A percentile compares a stretch with the other conserved stretches of the same genome.
phyloP scores from a whole-genome alignment of 805 yeast species.

The Naumovozyma castellii region DNA sequence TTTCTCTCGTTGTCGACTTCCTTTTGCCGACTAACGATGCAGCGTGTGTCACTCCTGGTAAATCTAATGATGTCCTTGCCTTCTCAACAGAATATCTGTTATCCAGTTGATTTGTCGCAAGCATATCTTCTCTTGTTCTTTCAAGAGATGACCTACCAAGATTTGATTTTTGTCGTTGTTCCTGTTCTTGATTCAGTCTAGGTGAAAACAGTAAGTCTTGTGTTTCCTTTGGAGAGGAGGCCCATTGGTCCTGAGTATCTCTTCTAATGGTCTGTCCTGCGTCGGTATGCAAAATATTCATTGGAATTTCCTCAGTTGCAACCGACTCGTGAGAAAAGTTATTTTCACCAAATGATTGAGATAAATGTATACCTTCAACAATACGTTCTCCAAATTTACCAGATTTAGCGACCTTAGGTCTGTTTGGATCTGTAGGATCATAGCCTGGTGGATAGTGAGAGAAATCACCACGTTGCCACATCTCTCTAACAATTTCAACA shows the following conservation, averaged over 20 bases:
- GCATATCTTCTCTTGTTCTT: conserved; percentile 31
- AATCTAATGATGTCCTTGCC: conserved; percentile 33
- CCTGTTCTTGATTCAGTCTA: conserved; percentile 1
- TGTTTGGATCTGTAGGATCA: conserved; percentile 74
- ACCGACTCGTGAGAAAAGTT: conserved; percentile 24
- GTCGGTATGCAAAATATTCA: conserved; percentile 21
- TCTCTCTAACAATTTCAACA: conserved; percentile 64
- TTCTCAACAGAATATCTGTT: conserved; percentile 32
- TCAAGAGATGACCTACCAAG: conserved; percentile 31
- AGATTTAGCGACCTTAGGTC: conserved; percentile 43
- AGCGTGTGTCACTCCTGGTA: conserved; percentile 36
- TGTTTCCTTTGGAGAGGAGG: conserved; percentile 20
- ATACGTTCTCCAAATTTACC: conserved; percentile 28
- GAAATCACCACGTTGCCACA: conserved; percentile 57
- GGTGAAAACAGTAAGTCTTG: conserved; percentile 23
- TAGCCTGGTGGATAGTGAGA: conserved; percentile 55
- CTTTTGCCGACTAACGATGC: conserved; percentile 16
- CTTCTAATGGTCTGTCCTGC: conserved; percentile 23
- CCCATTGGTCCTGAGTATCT: conserved; percentile 9
- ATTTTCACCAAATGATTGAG: conserved; percentile 6
- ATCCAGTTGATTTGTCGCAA: conserved; percentile 30
- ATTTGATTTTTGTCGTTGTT: conserved; percentile 1
- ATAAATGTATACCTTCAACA: conserved; percentile 21
- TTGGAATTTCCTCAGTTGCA: conserved; percentile 34
- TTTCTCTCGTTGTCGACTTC: background rate